Evolutionary conservation across 352 stramenopile species (phyloP).

Genomic region (Phytophthora capsici): DNA sequence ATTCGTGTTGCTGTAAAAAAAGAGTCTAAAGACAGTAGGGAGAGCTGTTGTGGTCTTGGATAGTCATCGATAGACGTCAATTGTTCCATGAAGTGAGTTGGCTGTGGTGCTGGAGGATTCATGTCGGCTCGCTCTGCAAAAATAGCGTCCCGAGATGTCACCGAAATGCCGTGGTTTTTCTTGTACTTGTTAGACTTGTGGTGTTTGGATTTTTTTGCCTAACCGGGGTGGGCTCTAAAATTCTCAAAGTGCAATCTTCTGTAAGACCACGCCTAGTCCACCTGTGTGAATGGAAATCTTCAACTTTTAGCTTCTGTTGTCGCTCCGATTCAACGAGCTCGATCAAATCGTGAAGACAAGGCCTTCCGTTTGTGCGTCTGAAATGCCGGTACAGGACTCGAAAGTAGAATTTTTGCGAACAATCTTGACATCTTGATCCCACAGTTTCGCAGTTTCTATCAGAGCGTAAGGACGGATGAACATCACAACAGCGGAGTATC

Average conservation of each 20-base stretch:
- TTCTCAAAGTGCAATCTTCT: background rate
- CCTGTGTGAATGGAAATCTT: conserved; percentile 11
- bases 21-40: no score
- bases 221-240: background rate
- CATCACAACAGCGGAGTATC: conserved; percentile 9
- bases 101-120: background rate
- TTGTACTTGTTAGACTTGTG: background rate
- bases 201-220: no score
- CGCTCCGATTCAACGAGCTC: conserved; percentile 4
- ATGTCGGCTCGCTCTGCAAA: background rate
- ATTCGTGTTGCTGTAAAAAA: no score
- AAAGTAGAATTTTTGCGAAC: background rate
- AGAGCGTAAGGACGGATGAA: conserved; percentile 6
- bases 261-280: background rate
- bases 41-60: no score
- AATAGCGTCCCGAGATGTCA: background rate
- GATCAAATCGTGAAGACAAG: conserved; percentile 6
- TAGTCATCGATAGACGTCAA: background rate
- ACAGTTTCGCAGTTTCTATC: background rate
- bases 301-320: background rate
- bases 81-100: background rate
- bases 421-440: conserved; percentile 6
- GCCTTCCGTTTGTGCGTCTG: background rate
- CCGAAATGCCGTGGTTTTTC: conserved; percentile 1
- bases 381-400: conserved; percentile 1